These are phyloP conservation scores for Seiridium unicorne DNA, from an alignment of 2,329 filamentous ascomycete species.

Conservation along the genomic window DNA sequence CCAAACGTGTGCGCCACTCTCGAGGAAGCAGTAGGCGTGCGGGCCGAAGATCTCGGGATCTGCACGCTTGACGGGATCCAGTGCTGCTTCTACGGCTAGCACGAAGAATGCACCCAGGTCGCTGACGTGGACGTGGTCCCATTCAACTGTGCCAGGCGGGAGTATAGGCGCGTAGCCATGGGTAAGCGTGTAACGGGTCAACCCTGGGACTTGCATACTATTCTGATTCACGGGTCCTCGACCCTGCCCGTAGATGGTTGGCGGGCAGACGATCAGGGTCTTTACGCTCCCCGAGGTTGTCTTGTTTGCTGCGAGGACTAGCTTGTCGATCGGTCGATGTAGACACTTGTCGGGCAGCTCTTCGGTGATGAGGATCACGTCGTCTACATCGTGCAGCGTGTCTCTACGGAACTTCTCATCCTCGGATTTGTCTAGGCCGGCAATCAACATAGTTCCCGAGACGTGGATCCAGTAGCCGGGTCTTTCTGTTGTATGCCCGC, in stretches of 20 bases:
- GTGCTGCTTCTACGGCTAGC: conserved; percentile 45
- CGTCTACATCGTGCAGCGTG: conserved; percentile 51
- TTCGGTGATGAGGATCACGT: conserved; percentile 45
- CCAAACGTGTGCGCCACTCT: conserved; percentile 63
- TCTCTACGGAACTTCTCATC: conserved; percentile 41
- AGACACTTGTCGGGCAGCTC: conserved; percentile 52
- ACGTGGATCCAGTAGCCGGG: conserved; percentile 51
- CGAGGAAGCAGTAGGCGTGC: conserved; percentile 65
- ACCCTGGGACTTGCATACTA: conserved; percentile 46
- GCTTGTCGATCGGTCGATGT: conserved; percentile 68
- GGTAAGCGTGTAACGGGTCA: conserved; percentile 39
- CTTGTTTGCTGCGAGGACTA: conserved; percentile 48
- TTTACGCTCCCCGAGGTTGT: conserved; percentile 29
- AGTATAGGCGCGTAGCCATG: conserved; percentile 43
- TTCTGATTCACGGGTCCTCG: conserved; percentile 46
- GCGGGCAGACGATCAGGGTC: conserved; percentile 46
- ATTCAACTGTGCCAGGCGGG: conserved; percentile 42
- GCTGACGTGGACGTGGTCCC: conserved; percentile 52
- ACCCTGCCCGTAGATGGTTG: conserved; percentile 51
- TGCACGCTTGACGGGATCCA: conserved; percentile 52
- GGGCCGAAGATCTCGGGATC: conserved; percentile 63
- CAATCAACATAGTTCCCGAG: conserved; percentile 48
- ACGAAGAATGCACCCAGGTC: conserved; percentile 45
- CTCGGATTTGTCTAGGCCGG: conserved; percentile 40
- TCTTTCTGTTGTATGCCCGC: conserved; percentile 39